Evolutionary conservation across 441 rosid genomes (phyloP).

Genomic region (Manihot esculenta): DNA sequence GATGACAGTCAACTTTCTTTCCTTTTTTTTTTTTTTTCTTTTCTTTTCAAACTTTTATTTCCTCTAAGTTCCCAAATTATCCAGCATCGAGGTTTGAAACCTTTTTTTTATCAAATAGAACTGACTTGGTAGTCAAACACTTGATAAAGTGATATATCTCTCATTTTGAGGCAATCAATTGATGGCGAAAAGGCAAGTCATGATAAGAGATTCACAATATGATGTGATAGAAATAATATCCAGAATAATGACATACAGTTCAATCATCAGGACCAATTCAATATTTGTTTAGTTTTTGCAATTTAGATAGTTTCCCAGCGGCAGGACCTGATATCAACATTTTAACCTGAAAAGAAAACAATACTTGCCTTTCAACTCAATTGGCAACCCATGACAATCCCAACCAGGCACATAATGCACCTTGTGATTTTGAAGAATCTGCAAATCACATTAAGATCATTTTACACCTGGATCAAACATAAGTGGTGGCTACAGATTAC

Average conservation of each 20-base stretch:
- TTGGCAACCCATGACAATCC: constrained; percentile 99
- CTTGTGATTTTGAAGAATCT: constrained; percentile 92
- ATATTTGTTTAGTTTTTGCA: neutral
- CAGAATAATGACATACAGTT: neutral
- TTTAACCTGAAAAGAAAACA: constrained; percentile 15
- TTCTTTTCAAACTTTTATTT: neutral
- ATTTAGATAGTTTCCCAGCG: neutral
- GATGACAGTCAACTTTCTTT: constrained; percentile 31
- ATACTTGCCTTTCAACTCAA: constrained; percentile 92
- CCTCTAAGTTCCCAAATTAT: neutral
- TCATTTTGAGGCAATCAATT: neutral
- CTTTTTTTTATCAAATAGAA: constrained; percentile 10
- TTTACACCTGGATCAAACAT: neutral
- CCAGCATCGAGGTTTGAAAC: neutral
- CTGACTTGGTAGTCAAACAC: constrained; percentile 1
- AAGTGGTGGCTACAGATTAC: neutral
- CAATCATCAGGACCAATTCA: constrained; percentile 6
- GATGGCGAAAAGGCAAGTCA: neutral
- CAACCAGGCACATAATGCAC: constrained; percentile 91
- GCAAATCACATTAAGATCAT: constrained; percentile 9
- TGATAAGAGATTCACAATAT: constrained; percentile 10
- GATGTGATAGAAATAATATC: neutral
- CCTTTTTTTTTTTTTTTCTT: too few species aligned
- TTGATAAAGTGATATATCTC: neutral
- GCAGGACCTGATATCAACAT: neutral